Evolutionary conservation across 306 rosid species (phyloP).

Genomic region (Rosa rugosa): DNA sequence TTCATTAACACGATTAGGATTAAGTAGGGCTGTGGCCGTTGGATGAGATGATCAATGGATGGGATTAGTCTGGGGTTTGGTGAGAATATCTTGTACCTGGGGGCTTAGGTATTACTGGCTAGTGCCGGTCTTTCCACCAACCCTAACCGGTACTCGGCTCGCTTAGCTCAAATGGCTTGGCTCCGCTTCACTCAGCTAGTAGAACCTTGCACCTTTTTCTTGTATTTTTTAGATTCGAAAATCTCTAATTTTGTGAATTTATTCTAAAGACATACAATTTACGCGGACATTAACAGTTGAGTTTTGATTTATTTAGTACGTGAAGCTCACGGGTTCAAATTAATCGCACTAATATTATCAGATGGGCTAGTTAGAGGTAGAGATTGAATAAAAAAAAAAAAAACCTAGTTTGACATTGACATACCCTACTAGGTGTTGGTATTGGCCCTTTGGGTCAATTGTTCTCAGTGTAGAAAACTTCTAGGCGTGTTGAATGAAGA

Average conservation of each 20-base stretch:
- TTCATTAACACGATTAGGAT: background rate
- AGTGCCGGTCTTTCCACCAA: conserved; percentile 50
- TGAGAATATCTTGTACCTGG: conserved; percentile 12
- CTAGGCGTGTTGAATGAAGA: background rate
- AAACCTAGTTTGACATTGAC: background rate
- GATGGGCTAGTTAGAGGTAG: too few species aligned
- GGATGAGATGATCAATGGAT: conserved; percentile 31
- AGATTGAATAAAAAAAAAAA: background rate
- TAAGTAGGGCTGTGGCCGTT: conserved; percentile 11
- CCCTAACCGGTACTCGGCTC: conserved; percentile 35
- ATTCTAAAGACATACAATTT: too few species aligned
- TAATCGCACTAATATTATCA: background rate
- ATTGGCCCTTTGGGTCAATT: background rate
- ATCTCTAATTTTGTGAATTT: too few species aligned
- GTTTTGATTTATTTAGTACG: too few species aligned
- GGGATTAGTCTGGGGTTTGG: conserved; percentile 43
- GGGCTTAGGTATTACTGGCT: conserved; percentile 28
- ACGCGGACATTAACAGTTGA: background rate
- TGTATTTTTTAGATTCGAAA: too few species aligned
- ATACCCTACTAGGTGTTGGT: background rate
- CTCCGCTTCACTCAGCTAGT: background rate
- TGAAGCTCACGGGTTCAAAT: background rate
- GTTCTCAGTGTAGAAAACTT: background rate
- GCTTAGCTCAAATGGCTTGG: conserved; percentile 13
- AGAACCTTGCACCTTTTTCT: background rate